Conservation (phyloP, 2,329 filamentous ascomycete genomes). For the Aspergillus aculeatinus region DNA sequence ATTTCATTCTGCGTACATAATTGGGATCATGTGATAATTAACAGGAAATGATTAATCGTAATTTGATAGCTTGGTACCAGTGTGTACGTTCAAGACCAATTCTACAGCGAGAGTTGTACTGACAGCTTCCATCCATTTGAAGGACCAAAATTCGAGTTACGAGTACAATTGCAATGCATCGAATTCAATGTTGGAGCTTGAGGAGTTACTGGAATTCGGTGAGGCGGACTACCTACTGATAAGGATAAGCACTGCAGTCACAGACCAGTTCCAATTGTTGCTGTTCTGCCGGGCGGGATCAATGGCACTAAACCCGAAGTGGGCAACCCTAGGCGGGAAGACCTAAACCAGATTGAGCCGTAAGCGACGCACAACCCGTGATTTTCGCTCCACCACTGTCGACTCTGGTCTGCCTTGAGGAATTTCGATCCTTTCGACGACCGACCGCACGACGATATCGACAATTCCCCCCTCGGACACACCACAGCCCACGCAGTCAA, state of each 20-base stretch:
- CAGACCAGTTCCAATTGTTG: not conserved
- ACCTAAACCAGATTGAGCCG: conserved; percentile 37
- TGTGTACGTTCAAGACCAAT: not conserved
- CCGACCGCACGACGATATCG: conserved; percentile 39
- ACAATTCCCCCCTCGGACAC: conserved; percentile 43
- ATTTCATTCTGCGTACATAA: not conserved
- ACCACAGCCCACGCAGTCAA: conserved; percentile 58
- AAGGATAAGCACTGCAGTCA: not conserved
- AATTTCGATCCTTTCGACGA: conserved; percentile 42
- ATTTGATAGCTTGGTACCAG: not conserved
- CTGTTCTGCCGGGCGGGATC: not conserved
- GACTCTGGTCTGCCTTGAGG: conserved; percentile 27
- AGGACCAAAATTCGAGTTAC: no score
- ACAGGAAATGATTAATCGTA: not conserved
- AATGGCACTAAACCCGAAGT: not conserved
- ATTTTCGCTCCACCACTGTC: conserved; percentile 43
- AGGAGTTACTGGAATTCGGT: no score
- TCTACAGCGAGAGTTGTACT: no score
- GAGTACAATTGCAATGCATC: no score
- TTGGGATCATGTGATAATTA: not conserved
- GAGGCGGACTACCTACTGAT: not conserved
- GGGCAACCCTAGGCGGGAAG: conserved; percentile 32
- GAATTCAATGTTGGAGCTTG: no score
- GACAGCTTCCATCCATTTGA: no score
- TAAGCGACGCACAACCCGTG: conserved; percentile 49